Evolutionary conservation across 805 yeast genomes (phyloP), one percentile per base, ranked within the genome.

Genomic region (Lachancea cidri): DNA sequence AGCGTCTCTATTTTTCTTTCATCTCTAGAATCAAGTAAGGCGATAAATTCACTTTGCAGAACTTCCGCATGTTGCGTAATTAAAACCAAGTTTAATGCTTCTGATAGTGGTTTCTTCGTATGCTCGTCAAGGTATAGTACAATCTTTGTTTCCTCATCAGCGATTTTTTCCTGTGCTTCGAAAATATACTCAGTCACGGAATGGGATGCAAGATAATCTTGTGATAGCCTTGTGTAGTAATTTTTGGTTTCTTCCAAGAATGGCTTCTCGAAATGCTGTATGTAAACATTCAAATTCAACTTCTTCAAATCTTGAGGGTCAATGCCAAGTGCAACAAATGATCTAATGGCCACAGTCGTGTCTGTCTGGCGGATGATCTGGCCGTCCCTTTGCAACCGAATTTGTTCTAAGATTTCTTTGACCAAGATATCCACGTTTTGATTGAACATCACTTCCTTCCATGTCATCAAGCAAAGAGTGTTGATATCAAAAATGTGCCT

Each of bases 131-230:
- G 74, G 55, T 84, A 83, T 59, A 82, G 74, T 42, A 79, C 81
- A 47, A 91, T 81, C 32, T 93, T 74, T 35, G 80, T 74, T 47
- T 83, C 78, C 65, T 93, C 98, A 59, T 88, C 96, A 29, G 75
- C 76, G 37, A 94, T 76, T 46, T 97, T 74, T 39, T 76, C 73
- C 52, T 85, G 88, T 30, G 96, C 95, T 60, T 83, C 86, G 46
- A 76, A 78, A 76, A 93, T 81, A 66, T 93, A 93, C 55, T 87
- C 95, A 17, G 89, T 91, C 36, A 91, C 91, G 49, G 87, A 83
- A 61, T 88, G 84, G 22, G 77, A 75, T 3, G 73, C 65, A 45
- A 93, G 69, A 58, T 80, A 88, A 33, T 71, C 72, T 14, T 68
- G 65, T 30, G 93, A 79, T 63, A 88, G 96, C 33, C 69, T 69